Conservation (phyloP, 2,329 filamentous ascomycete species). For the Beauveria australis region DNA sequence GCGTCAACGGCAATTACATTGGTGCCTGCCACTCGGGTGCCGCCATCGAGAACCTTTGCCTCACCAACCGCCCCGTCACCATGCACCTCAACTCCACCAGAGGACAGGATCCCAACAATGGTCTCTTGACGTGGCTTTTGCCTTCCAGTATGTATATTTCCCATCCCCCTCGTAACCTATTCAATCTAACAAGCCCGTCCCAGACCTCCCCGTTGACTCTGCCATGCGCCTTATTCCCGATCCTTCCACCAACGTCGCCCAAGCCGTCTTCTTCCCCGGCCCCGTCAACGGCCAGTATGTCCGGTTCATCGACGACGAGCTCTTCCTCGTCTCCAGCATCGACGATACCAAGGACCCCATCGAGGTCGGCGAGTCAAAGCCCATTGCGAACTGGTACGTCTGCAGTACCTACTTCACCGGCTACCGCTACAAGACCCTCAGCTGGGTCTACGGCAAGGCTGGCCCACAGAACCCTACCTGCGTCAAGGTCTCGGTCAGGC, state of each 20-base stretch:
- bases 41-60: slow-evolving; percentile 8
- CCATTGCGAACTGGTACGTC: slow-evolving; percentile 2
- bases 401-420: slow-evolving; percentile 4
- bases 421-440: slow-evolving; percentile 11
- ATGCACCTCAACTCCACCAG: slow-evolving; percentile 8
- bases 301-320: neutral
- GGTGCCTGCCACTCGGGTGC: slow-evolving; percentile 9
- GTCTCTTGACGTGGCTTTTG: slow-evolving; percentile 7
- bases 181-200: neutral
- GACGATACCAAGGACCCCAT: slow-evolving; percentile 9
- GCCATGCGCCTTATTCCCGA: neutral
- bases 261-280: slow-evolving; percentile 7
- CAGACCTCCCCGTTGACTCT: slow-evolving; percentile 1
- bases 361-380: neutral
- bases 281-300: neutral
- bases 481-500: slow-evolving; percentile 9
- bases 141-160: neutral
- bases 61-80: neutral
- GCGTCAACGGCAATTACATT: neutral
- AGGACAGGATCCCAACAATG: neutral
- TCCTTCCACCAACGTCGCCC: slow-evolving; percentile 8
- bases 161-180: fast-evolving
- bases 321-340: neutral
- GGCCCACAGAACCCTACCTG: slow-evolving; percentile 10
- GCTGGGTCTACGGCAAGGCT: slow-evolving; percentile 10